Percentiles rank a stretch among this genome's conserved stretches.
Conservation (phyloP, 176 grass and related monocot species). For the Aegilops longissima region DNA sequence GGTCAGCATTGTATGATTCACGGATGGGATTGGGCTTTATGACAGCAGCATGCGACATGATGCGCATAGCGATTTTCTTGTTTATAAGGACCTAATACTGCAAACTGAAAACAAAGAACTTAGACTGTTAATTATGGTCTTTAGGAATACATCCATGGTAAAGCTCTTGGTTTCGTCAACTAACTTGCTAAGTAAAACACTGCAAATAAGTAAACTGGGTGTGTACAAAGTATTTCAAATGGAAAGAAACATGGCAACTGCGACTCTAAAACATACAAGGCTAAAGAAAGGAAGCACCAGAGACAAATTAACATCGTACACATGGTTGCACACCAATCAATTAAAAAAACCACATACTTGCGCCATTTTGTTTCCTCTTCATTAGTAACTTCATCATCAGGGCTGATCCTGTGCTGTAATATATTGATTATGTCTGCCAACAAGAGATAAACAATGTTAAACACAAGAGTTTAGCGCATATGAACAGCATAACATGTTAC, state of each 20-base stretch:
- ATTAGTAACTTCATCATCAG: constrained; percentile 35
- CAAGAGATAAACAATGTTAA: constrained; percentile 19
- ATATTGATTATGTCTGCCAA: constrained; percentile 87
- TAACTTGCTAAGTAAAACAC: not conserved
- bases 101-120: not conserved
- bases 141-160: not conserved
- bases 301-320: not conserved
- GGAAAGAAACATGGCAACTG: not conserved
- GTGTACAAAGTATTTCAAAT: not conserved
- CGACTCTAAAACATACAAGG: not conserved
- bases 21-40: not conserved
- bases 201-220: not conserved
- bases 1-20: not conserved
- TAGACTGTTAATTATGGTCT: not conserved
- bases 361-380: constrained; percentile 90
- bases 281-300: not conserved
- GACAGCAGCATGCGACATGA: not conserved
- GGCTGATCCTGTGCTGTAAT: constrained; percentile 51
- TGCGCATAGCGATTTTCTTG: not conserved
- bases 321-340: not conserved
- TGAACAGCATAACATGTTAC: not conserved
- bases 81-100: not conserved
- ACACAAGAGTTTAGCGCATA: not conserved
- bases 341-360: constrained; percentile 43
- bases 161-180: not conserved